Percentiles rank a stretch among this genome's conserved stretches.
Conservation (phyloP, 805 yeast genomes). For the Pichia heedii region DNA sequence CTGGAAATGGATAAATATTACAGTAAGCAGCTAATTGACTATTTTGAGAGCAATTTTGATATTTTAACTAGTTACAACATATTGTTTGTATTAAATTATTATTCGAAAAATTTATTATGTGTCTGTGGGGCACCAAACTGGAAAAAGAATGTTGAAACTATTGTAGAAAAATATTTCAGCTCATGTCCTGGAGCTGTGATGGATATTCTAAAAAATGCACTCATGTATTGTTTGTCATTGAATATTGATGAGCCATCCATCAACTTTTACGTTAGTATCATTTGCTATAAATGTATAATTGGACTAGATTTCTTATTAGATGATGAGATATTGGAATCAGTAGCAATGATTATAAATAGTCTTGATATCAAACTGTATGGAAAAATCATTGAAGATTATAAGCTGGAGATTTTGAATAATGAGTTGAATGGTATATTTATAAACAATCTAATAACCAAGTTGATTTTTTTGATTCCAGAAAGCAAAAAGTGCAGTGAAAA, state of each 20-base stretch:
- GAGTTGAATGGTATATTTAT: too few species aligned
- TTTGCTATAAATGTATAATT: conserved; percentile 13
- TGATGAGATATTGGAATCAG: conserved; percentile 5
- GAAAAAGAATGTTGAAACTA: conserved; percentile 35
- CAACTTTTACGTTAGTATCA: conserved; percentile 11
- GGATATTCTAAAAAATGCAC: conserved; percentile 16
- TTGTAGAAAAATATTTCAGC: conserved; percentile 33
- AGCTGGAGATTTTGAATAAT: too few species aligned
- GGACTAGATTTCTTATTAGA: conserved; percentile 5
- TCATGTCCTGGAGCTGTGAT: conserved; percentile 26
- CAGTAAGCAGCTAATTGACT: conserved; percentile 8
- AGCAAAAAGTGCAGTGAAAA: too few species aligned
- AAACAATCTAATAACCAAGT: too few species aligned
- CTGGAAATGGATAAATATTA: conserved; percentile 7
- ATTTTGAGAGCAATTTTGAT: conserved; percentile 15
- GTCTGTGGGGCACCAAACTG: conserved; percentile 44
- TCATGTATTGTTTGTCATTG: conserved; percentile 11
- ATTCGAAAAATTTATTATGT: conserved; percentile 42
- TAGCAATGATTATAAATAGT: conserved; percentile 3
- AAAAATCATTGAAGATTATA: conserved; percentile 2
- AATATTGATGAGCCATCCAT: conserved; percentile 11
- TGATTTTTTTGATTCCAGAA: too few species aligned
- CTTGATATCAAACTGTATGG: conserved; percentile 7
- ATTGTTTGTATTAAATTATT: conserved; percentile 37
- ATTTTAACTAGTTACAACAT: conserved; percentile 14